Percentiles rank a stretch among this genome's conserved stretches.
Conservation (phyloP, 495 filamentous ascomycete genomes). For the Elaphomyces granulatus region DNA sequence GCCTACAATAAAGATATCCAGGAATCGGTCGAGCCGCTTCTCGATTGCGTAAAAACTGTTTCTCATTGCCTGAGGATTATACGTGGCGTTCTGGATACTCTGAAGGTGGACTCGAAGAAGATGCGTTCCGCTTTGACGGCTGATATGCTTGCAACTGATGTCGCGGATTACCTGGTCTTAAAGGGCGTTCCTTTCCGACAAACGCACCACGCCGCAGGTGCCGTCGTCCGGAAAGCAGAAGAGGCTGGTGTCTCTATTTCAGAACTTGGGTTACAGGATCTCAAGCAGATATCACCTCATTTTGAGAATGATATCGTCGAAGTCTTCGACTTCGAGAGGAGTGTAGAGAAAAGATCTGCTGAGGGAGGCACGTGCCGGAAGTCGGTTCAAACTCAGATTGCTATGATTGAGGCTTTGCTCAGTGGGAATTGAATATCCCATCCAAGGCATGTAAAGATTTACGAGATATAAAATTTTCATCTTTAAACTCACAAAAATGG, state of each 20-base stretch:
- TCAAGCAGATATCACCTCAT: constrained; percentile 57
- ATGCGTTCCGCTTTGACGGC: constrained; percentile 66
- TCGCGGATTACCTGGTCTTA: constrained; percentile 83
- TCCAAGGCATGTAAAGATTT: no score
- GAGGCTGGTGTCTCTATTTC: constrained; percentile 59
- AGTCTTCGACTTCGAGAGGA: constrained; percentile 73
- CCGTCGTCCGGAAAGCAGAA: constrained; percentile 62
- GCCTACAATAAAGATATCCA: constrained; percentile 96
- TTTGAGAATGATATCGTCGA: constrained; percentile 62
- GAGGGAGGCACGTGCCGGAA: constrained; percentile 69
- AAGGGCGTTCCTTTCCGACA: constrained; percentile 69
- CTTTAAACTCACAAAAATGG: not conserved
- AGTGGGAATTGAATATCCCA: not conserved
- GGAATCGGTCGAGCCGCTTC: constrained; percentile 75
- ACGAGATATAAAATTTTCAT: not conserved
- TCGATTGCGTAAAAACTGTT: constrained; percentile 80
- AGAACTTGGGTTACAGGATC: constrained; percentile 50
- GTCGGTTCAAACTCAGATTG: constrained; percentile 65
- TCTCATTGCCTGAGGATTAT: constrained; percentile 76
- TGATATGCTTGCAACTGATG: constrained; percentile 66
- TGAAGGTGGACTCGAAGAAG: constrained; percentile 53
- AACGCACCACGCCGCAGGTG: constrained; percentile 82
- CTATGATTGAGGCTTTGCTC: constrained; percentile 40
- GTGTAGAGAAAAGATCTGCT: constrained; percentile 70
- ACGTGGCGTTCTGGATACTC: constrained; percentile 54